A percentile compares a stretch with the other conserved stretches of the same genome.
phyloP scores from a whole-genome alignment of 2,329 filamentous ascomycete species.

The Exophiala mesophila region DNA sequence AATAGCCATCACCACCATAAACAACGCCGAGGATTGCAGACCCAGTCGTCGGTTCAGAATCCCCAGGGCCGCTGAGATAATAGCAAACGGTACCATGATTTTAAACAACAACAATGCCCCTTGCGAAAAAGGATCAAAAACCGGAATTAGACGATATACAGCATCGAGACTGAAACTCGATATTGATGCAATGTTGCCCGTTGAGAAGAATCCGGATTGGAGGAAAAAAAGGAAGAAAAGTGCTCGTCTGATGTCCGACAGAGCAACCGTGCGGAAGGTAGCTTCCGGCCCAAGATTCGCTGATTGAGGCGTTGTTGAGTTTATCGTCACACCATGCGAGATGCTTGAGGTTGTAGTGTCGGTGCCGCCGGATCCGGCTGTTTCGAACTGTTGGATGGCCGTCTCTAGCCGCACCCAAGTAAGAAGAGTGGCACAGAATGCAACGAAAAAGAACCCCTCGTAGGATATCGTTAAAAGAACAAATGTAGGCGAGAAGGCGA shows the following conservation, averaged over 20 bases:
- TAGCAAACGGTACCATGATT: slow-evolving; percentile 84
- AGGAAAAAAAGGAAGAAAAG: slow-evolving; percentile 94
- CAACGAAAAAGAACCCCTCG: slow-evolving; percentile 91
- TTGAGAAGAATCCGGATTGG: slow-evolving; percentile 94
- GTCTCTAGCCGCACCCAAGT: slow-evolving; percentile 93
- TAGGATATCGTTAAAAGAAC: slow-evolving; percentile 96
- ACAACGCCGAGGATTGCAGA: slow-evolving; percentile 80
- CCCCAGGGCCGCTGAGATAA: slow-evolving; percentile 90
- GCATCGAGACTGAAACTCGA: slow-evolving; percentile 91
- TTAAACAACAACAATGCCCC: slow-evolving; percentile 82
- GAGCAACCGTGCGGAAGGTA: slow-evolving; percentile 61
- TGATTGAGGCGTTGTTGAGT: slow-evolving; percentile 27
- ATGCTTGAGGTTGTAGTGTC: slow-evolving; percentile 1
- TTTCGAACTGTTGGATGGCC: slow-evolving; percentile 45
- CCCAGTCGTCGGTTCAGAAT: slow-evolving; percentile 80
- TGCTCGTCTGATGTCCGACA: slow-evolving; percentile 81
- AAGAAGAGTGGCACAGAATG: slow-evolving; percentile 75
- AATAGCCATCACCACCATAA: slow-evolving; percentile 90
- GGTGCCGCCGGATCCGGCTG: slow-evolving; percentile 21
- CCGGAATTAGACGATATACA: slow-evolving; percentile 76
- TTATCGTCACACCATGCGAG: slow-evolving; percentile 19
- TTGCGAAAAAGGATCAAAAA: slow-evolving; percentile 93
- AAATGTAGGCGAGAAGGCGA: slow-evolving; percentile 88
- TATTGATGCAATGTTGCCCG: slow-evolving; percentile 89
- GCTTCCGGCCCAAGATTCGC: slow-evolving; percentile 28